Base-by-base conservation (phyloP, 169 alveolate species). In the Theileria parva region DNA sequence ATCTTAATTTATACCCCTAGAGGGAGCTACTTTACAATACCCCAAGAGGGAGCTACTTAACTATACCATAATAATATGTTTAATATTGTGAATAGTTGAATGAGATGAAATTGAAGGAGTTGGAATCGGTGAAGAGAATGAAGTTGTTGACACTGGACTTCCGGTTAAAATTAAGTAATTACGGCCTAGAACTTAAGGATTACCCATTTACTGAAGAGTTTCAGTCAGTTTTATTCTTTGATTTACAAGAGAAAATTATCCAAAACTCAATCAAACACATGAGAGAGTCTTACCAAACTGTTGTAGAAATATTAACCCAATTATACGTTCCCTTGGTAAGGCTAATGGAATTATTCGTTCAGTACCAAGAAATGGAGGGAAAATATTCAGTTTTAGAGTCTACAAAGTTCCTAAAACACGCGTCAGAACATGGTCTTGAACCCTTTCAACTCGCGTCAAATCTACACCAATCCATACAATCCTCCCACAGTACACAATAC, bases 391-490 rank as follows among this genome's bases (percentile, higher is more conserved):
- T 19, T 21, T 64, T 17, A 21, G 73, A 77, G 34, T 44, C 83
- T 19, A 77, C 78, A 74, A 34, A 55, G 77, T 50, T 53, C 65
- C 7, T 83, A 13, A 83, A 59, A 57, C 81, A 76, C 39, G 81
- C 79, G 2, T 68, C 81, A 32, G 61, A 76, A n/a, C 80, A 76
- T 39, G 85, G 86, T 3, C 51, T 83, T 67, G 50, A 70, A 34
- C 57, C 61, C 2, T 59, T 21, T 50, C 8, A 21, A 21, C 30
- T 60, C 60, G 80, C 80, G 1, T 30, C 79, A 15, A 17, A 27
- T 6, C 59, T 73, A 7, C 37, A 73, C 19, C 21, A 68, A 21
- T 68, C 77, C 53, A n/a, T 68, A 23, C 12, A 32, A 23, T 17
- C 39, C 53, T 44, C 53, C 3, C 12, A 44, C 17, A 44, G 1